These are phyloP conservation scores for Trichophyton mentagrophytes DNA, from an alignment of 2,329 filamentous ascomycete species.

Conservation along the genomic window DNA sequence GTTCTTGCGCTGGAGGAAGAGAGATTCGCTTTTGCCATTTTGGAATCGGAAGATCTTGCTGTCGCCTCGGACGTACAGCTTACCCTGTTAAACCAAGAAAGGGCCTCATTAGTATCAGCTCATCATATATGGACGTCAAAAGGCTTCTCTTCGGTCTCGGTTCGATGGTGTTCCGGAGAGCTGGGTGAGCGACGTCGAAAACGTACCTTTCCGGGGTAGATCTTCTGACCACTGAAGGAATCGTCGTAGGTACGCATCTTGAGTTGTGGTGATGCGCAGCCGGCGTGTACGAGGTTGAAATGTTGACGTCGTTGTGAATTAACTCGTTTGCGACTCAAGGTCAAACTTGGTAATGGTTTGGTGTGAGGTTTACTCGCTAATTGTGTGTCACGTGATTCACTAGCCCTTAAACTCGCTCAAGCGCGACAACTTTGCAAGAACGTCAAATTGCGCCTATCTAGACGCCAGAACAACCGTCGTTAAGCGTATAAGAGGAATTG, in stretches of 20 bases:
- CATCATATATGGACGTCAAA: background rate
- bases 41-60: slow-evolving; percentile 99
- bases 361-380: slow-evolving; percentile 33
- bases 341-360: slow-evolving; percentile 26
- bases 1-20: slow-evolving; percentile 99
- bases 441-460: background rate
- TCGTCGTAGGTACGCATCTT: slow-evolving; percentile 69
- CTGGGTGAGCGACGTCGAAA: slow-evolving; percentile 6
- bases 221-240: slow-evolving; percentile 63
- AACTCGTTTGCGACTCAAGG: slow-evolving; percentile 19
- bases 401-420: slow-evolving; percentile 14
- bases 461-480: background rate
- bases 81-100: slow-evolving; percentile 55
- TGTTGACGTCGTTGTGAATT: slow-evolving; percentile 29
- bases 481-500: too few species aligned
- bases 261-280: slow-evolving; percentile 32
- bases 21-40: slow-evolving; percentile 98
- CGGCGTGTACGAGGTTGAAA: slow-evolving; percentile 26
- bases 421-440: background rate
- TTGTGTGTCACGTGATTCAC: slow-evolving; percentile 30
- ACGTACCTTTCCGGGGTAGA: slow-evolving; percentile 68
- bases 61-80: slow-evolving; percentile 98
- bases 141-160: background rate
- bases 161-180: background rate
- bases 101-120: slow-evolving; percentile 7